Evolutionary conservation across 208 protist species (phyloP).

Genomic region (Trypanosomatidae sp.): DNA sequence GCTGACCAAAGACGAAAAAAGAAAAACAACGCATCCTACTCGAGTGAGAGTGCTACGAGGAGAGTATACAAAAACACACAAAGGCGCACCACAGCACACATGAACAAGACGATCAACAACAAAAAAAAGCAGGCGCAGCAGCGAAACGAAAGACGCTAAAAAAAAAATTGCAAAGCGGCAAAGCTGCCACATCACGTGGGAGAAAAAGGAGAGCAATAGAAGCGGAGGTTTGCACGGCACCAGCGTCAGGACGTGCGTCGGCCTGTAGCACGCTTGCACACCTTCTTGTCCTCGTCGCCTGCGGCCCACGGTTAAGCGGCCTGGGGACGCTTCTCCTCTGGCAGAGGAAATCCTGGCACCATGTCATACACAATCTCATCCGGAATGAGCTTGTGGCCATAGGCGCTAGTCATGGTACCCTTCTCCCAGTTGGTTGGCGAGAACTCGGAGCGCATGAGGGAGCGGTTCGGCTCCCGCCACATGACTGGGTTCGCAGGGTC

Average conservation of each 20-base stretch:
- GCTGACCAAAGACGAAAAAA: background rate
- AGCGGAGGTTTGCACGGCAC: background rate
- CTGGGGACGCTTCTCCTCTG: constrained; percentile 83
- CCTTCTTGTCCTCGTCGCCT: background rate
- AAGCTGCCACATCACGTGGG: background rate
- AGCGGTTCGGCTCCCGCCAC: constrained; percentile 87
- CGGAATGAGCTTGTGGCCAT: constrained; percentile 82
- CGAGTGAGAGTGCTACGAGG: background rate
- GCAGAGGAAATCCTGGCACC: constrained; percentile 88
- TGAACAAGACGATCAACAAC: background rate
- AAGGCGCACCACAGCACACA: background rate
- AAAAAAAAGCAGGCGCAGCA: constrained; percentile 4
- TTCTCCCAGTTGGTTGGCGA: constrained; percentile 90
- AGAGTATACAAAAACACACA: background rate
- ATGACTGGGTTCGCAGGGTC: constrained; percentile 87
- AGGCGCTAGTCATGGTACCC: constrained; percentile 82
- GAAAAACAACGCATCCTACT: background rate
- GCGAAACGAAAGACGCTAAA: background rate
- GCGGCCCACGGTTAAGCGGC: background rate
- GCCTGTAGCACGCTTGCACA: background rate
- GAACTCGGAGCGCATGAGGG: constrained; percentile 90
- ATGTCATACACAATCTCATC: constrained; percentile 87
- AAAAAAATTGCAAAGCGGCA: background rate
- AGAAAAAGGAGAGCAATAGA: background rate
- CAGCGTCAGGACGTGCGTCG: background rate